phyloP scores from a whole-genome alignment of 441 rosid species.

The Eruca vesicaria region DNA sequence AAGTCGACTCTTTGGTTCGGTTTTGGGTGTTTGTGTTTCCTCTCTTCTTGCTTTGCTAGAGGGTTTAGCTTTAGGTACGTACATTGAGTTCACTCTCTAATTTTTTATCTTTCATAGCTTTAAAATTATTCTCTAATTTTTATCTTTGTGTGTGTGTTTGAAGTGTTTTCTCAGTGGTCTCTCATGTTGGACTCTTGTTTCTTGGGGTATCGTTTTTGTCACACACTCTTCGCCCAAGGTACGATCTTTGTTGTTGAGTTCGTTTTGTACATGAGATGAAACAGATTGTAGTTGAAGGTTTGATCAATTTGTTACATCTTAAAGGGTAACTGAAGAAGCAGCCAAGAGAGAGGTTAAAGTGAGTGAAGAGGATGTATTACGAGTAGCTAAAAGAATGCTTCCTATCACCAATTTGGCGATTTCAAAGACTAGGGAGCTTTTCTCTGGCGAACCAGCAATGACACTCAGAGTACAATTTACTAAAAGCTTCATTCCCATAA shows the following conservation, averaged over 20 bases:
- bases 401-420: conserved; percentile 77
- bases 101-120: neutral
- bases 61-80: conserved; percentile 81
- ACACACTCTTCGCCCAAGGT: conserved; percentile 74
- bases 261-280: neutral
- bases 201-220: conserved; percentile 83
- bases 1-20: conserved; percentile 94
- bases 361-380: conserved; percentile 66
- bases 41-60: conserved; percentile 83
- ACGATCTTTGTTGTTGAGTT: neutral
- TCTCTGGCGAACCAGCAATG: conserved; percentile 95
- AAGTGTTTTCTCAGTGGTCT: conserved; percentile 71
- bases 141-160: conserved; percentile 7
- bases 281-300: neutral
- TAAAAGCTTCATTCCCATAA: neutral
- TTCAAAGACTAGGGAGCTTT: conserved; percentile 60
- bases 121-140: conserved; percentile 1
- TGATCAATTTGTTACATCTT: conserved; percentile 6
- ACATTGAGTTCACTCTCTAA: neutral
- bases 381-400: conserved; percentile 63
- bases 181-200: conserved; percentile 75
- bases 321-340: conserved; percentile 43
- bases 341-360: conserved; percentile 45
- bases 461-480: conserved; percentile 67
- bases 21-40: conserved; percentile 71